phyloP scores from a whole-genome alignment of 495 filamentous ascomycete species.

The Hypoxylon crocopeplum region DNA sequence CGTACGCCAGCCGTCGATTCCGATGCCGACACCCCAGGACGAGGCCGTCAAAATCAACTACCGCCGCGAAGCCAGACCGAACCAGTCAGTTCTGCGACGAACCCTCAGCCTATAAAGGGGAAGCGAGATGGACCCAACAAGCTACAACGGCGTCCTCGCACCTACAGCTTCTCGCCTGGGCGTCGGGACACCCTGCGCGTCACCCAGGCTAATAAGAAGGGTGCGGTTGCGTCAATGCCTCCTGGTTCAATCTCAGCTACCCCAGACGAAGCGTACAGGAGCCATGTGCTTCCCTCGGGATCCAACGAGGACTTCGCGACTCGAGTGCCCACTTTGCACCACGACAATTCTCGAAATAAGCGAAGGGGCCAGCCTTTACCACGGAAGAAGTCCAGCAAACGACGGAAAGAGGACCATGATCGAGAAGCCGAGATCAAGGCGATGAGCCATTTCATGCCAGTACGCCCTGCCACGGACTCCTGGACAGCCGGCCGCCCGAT shows the following conservation, averaged over 20 bases:
- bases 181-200: slow-evolving; percentile 55
- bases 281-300: slow-evolving; percentile 36
- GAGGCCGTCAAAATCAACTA: slow-evolving; percentile 36
- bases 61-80: slow-evolving; percentile 49
- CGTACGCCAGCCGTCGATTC: slow-evolving; percentile 46
- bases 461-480: slow-evolving; percentile 61
- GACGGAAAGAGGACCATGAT: slow-evolving; percentile 72
- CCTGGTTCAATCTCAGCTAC: slow-evolving; percentile 4
- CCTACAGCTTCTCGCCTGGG: slow-evolving; percentile 62
- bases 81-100: slow-evolving; percentile 36
- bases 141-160: slow-evolving; percentile 53
- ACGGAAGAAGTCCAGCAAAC: slow-evolving; percentile 78
- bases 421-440: slow-evolving; percentile 85
- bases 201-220: slow-evolving; percentile 40
- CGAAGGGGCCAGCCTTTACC: slow-evolving; percentile 61
- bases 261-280: slow-evolving; percentile 17
- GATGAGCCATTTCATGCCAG: slow-evolving; percentile 76
- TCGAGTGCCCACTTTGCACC: slow-evolving; percentile 69
- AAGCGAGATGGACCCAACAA: slow-evolving; percentile 53
- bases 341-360: slow-evolving; percentile 53
- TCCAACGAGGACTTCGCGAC: slow-evolving; percentile 44
- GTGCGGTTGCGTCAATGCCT: slow-evolving; percentile 42
- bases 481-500: slow-evolving; percentile 58
- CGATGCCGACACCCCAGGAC: slow-evolving; percentile 37
- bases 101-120: slow-evolving; percentile 18